Evolutionary conservation across 345 rosid genomes (phyloP), one percentile per base, ranked within the genome.

Genomic region (Brassica incana): DNA sequence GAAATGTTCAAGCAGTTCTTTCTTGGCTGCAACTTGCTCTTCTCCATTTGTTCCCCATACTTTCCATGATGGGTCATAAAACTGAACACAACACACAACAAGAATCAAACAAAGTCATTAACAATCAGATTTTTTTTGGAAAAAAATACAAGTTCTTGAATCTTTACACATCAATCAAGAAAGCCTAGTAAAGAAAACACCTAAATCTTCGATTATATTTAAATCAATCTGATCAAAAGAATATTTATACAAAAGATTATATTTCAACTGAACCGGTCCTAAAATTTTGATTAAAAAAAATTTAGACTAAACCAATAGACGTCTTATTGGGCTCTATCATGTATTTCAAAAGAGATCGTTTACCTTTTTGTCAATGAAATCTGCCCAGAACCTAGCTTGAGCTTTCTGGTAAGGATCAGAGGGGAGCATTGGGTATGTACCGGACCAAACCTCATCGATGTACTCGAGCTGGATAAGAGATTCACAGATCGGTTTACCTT

Each of bases 41-140:
- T 85, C 88, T n/a, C 86, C 91, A n/a, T 73, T 80, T 69, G 82
- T 73, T 73, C 69, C 69, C 69, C 88, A 90, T 63, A 87, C 66
- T 5, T 62, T 65, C 77, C 77, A 8, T 67, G 69, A 10, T 67
- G 82, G 54, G 63, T 78, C 12, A 7, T 35, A 65, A 65, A 65
- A 16, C 69, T 65, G 9, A 65, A 29, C 66, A 29, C 66, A 62
- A 60, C n/a, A 23, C 11, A 18, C 50, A 18, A 23, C 29, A 60
- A 59, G 11, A 8, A 23, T 9, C 30, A 23, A 63, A 40, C 48
- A 40, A 40, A 63, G 7, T 25, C 33, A 25, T 6, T 65, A 67
- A 9, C 48, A 40, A 40, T 36, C 43, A 7, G 43, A 7, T 36
- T 36, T 36, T 36, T 8, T 36, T 36, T 36, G 10, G 10, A 36